phyloP scores from a whole-genome alignment of 2,329 filamentous ascomycete species.

The Venturia carpophila region DNA sequence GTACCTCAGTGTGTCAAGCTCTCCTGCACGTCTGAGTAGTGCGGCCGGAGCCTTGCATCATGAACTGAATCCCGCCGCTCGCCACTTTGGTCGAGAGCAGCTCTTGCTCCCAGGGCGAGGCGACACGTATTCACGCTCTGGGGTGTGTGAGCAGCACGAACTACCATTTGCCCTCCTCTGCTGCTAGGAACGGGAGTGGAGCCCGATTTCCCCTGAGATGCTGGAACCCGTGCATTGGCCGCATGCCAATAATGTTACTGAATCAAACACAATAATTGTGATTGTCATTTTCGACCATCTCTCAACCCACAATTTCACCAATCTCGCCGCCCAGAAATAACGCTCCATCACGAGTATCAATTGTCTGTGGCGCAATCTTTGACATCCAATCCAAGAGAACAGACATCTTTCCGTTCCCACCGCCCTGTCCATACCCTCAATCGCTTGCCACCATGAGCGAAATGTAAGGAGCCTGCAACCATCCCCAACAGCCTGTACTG shows the following conservation, averaged over 20 bases:
- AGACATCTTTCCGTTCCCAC: not conserved
- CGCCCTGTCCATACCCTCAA: not conserved
- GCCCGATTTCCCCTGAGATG: not conserved
- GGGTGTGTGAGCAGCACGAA: not conserved
- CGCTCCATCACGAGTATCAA: not conserved
- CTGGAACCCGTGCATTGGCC: not conserved
- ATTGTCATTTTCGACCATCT: not conserved
- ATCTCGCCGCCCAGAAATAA: not conserved
- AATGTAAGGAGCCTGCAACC: not conserved
- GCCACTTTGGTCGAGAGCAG: not conserved
- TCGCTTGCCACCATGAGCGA: constrained; percentile 1
- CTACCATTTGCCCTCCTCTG: not conserved
- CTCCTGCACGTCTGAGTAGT: too few species aligned
- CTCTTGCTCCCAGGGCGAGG: not conserved
- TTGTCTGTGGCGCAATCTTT: not conserved
- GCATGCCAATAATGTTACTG: not conserved
- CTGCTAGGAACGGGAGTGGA: not conserved
- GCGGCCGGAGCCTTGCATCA: not conserved
- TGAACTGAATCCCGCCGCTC: not conserved
- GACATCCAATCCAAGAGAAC: not conserved
- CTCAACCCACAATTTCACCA: not conserved
- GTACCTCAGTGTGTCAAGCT: too few species aligned
- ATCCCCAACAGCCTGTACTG: not conserved
- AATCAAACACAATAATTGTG: not conserved
- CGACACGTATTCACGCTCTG: not conserved